A percentile compares a stretch with the other conserved stretches of the same genome.
Conservation (phyloP, 176 grass and related monocot genomes). For the Phyllostachys edulis region DNA sequence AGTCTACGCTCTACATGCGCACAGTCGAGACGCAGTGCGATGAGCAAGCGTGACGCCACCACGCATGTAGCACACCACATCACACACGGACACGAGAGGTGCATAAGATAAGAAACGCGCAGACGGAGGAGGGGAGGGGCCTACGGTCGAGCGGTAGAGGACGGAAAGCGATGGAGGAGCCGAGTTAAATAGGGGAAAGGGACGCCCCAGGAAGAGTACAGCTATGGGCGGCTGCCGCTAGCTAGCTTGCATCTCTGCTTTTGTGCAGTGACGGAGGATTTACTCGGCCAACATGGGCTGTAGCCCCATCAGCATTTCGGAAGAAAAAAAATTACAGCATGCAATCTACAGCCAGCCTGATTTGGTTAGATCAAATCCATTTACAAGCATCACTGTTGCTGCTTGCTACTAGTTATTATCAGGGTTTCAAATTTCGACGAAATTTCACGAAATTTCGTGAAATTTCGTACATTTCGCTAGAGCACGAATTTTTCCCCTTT, state of each 20-base stretch:
- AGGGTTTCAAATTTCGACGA: too few relatives aligned
- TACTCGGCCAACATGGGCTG: too few relatives aligned
- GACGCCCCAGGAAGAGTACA: constrained; percentile 39
- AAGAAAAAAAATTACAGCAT: too few relatives aligned
- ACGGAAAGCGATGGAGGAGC: constrained; percentile 44
- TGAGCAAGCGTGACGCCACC: constrained; percentile 41
- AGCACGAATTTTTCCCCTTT: too few relatives aligned
- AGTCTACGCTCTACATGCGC: not conserved
- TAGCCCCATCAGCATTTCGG: too few relatives aligned
- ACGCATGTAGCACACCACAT: not conserved
- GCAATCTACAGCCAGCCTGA: too few relatives aligned
- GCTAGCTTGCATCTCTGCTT: not conserved
- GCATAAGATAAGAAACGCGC: not conserved
- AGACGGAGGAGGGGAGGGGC: not conserved
- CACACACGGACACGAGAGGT: not conserved
- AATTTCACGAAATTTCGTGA: too few relatives aligned
- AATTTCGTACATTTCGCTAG: too few relatives aligned
- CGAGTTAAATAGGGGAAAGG: constrained; percentile 45
- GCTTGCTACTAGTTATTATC: too few relatives aligned
- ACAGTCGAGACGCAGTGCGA: not conserved
- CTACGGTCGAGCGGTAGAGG: not conserved
- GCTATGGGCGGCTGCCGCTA: constrained; percentile 37
- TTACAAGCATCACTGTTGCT: too few relatives aligned
- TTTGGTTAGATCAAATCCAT: too few relatives aligned
- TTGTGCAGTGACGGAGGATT: too few relatives aligned